A percentile compares a stretch with the other conserved stretches of the same genome.
phyloP scores from a whole-genome alignment of 495 filamentous ascomycete genomes.

The Opeltia flavorubescens region DNA sequence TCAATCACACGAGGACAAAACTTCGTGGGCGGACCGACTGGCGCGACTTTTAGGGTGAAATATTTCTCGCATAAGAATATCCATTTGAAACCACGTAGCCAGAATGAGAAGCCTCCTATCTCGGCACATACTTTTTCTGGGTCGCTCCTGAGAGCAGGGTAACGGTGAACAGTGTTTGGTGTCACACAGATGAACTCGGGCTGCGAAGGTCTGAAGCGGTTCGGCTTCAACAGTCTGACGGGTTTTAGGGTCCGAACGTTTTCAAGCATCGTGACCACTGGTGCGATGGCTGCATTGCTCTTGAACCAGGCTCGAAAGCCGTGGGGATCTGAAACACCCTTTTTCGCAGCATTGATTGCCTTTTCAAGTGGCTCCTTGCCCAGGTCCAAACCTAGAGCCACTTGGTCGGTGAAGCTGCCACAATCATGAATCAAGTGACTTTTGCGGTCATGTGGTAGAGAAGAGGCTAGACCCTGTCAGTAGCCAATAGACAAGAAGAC shows the following conservation, averaged over 20 bases:
- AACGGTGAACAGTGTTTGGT: neutral
- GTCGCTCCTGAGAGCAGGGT: neutral
- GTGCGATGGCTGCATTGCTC: neutral
- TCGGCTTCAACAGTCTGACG: neutral
- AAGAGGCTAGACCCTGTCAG: too few species aligned
- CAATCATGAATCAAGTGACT: neutral
- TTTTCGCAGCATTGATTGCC: neutral
- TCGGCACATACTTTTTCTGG: neutral
- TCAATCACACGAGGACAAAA: neutral
- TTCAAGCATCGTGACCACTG: neutral
- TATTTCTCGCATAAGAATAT: constrained; percentile 5
- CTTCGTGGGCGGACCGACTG: neutral
- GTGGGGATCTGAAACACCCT: neutral
- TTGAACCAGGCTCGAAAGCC: constrained; percentile 1
- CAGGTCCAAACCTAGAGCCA: neutral
- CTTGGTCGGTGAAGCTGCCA: neutral
- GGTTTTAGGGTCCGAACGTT: neutral
- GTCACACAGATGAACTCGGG: constrained; percentile 8
- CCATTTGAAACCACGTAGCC: neutral
- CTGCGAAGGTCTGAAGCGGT: neutral
- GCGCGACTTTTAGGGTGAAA: neutral
- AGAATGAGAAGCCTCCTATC: neutral
- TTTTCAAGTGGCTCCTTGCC: neutral
- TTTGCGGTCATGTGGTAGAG: neutral
- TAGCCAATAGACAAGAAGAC: neutral